A percentile compares a stretch with the other conserved stretches of the same genome.
phyloP scores from a whole-genome alignment of 1,284 basidiomycete genomes.

The Trametes pubescens region DNA sequence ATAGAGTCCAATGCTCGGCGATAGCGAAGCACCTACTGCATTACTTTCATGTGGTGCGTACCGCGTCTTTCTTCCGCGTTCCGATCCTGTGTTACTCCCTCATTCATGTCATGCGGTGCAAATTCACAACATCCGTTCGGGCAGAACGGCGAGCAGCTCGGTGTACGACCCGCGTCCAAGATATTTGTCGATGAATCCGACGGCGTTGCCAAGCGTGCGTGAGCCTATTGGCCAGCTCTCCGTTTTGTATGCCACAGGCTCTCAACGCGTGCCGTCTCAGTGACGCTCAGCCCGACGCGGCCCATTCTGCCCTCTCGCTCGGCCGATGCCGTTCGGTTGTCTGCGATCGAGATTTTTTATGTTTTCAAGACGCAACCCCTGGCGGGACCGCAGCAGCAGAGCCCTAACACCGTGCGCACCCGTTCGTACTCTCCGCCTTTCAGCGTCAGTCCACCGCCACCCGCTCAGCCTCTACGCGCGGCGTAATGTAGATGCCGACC shows the following conservation, averaged over 20 bases:
- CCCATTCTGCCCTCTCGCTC: slow-evolving; percentile 45
- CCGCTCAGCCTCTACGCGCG: slow-evolving; percentile 8
- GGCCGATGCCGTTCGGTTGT: slow-evolving; percentile 47
- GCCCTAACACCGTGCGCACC: slow-evolving; percentile 18
- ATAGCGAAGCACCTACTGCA: slow-evolving; percentile 56
- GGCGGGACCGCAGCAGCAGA: slow-evolving; percentile 11
- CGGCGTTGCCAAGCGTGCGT: slow-evolving; percentile 52
- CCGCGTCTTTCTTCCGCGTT: slow-evolving; percentile 1
- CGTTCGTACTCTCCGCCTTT: slow-evolving; percentile 10
- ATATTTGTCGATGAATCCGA: slow-evolving; percentile 55
- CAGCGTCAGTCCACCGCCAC: not conserved
- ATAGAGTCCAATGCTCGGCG: slow-evolving; percentile 56
- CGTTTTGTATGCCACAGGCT: not conserved
- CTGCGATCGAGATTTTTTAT: slow-evolving; percentile 62
- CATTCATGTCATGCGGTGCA: slow-evolving; percentile 1
- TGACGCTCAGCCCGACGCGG: slow-evolving; percentile 54
- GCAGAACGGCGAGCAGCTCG: slow-evolving; percentile 66
- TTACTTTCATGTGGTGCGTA: slow-evolving; percentile 59
- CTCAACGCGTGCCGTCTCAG: slow-evolving; percentile 40
- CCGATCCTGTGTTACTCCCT: slow-evolving; percentile 13
- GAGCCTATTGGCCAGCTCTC: not conserved
- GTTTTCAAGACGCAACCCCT: slow-evolving; percentile 50
- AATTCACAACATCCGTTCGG: not conserved
- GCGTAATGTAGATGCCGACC: slow-evolving; percentile 15
- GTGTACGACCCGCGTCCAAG: slow-evolving; percentile 62